A percentile compares a stretch with the other conserved stretches of the same genome.
These are phyloP conservation scores for Chlorella sp. DNA, from an alignment of 139 green algal genomes.

Conservation along the genomic window DNA sequence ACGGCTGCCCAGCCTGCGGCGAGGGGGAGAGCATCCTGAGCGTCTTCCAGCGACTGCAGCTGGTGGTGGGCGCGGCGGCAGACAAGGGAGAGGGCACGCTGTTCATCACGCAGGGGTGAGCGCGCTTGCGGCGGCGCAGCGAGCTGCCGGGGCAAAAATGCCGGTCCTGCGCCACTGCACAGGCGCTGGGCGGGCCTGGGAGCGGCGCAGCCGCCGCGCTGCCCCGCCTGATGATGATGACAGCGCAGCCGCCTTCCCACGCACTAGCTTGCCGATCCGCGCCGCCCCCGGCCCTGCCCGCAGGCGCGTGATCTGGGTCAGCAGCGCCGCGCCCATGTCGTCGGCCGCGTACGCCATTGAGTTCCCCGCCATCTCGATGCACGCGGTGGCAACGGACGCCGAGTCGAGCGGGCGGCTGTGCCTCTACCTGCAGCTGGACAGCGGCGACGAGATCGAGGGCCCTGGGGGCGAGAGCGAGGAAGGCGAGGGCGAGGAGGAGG, in stretches of 20 bases:
- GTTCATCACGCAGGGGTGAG: constrained; percentile 27
- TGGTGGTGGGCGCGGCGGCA: constrained; percentile 3
- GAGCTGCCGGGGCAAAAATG: too few species aligned
- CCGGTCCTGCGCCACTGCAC: too few species aligned
- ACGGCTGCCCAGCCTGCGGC: constrained; percentile 17
- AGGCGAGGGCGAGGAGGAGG: constrained; percentile 6
- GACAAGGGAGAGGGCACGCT: constrained; percentile 32
- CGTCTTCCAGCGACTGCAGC: constrained; percentile 30
- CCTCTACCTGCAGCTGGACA: constrained; percentile 37
- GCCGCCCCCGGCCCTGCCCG: neutral
- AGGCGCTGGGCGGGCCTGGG: too few species aligned
- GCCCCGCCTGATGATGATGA: too few species aligned
- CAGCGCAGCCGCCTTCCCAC: too few species aligned
- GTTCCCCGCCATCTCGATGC: constrained; percentile 36
- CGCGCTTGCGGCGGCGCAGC: neutral
- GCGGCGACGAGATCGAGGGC: constrained; percentile 6
- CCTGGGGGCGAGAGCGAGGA: neutral
- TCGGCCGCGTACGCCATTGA: neutral
- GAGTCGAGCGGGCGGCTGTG: constrained; percentile 9
- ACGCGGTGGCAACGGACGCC: constrained; percentile 23
- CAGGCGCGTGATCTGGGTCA: constrained; percentile 40
- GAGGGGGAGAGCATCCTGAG: constrained; percentile 25
- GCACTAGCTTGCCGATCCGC: too few species aligned
- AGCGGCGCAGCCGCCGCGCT: too few species aligned
- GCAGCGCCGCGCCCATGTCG: neutral